Conservation (phyloP, 768 basidiomycete species). For the Boletus rex-veris region DNA sequence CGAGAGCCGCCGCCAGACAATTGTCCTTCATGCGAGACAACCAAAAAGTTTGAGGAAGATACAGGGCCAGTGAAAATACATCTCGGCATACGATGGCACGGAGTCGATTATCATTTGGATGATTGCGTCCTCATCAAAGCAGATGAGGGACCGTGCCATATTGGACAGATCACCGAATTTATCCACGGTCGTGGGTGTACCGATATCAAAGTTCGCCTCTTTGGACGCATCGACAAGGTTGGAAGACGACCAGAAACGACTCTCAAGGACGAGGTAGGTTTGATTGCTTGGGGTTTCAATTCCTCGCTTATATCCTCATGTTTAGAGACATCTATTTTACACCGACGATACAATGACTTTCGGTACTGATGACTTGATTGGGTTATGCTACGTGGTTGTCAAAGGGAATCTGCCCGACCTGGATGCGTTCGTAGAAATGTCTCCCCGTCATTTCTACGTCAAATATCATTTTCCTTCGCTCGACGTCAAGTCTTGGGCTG, state of each 20-base stretch:
- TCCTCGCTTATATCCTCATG: neutral
- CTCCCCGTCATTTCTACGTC: slow-evolving; percentile 57
- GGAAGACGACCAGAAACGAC: slow-evolving; percentile 36
- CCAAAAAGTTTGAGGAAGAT: slow-evolving; percentile 33
- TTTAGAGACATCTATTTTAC: slow-evolving; percentile 58
- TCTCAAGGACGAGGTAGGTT: slow-evolving; percentile 55
- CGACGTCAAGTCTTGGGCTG: slow-evolving; percentile 36
- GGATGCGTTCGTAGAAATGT: slow-evolving; percentile 47
- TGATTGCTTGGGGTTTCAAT: neutral
- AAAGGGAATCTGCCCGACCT: slow-evolving; percentile 31
- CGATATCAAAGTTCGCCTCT: slow-evolving; percentile 35
- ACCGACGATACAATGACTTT: slow-evolving; percentile 43
- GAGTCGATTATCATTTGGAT: slow-evolving; percentile 51
- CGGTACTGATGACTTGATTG: slow-evolving; percentile 41
- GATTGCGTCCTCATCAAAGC: slow-evolving; percentile 58
- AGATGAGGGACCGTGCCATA: slow-evolving; percentile 47
- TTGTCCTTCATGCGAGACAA: slow-evolving; percentile 47
- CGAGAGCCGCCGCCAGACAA: slow-evolving; percentile 42
- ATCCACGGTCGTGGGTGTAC: slow-evolving; percentile 15
- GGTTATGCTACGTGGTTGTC: slow-evolving; percentile 47
- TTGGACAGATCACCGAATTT: slow-evolving; percentile 50
- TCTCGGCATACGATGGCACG: slow-evolving; percentile 45
- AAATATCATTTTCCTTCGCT: slow-evolving; percentile 48
- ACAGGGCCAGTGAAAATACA: slow-evolving; percentile 27
- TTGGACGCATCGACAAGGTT: slow-evolving; percentile 49